Evolutionary conservation across 805 yeast species (phyloP).

Genomic region (Pichia membranifaciens): DNA sequence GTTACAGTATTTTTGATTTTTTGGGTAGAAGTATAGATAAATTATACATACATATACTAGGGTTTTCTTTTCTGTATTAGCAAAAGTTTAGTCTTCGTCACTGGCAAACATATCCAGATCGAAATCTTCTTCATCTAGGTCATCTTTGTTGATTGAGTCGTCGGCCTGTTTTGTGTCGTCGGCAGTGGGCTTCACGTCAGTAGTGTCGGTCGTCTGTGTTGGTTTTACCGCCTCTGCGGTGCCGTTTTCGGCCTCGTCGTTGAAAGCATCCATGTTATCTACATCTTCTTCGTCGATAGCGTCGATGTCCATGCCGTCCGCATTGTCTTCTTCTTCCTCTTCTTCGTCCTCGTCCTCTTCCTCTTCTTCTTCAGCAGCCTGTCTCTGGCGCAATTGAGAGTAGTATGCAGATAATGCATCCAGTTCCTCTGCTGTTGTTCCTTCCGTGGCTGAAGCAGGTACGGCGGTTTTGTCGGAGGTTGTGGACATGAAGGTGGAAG

Average conservation of each 20-base stretch:
- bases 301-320: conserved; percentile 4
- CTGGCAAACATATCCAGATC: conserved; percentile 15
- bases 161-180: background rate
- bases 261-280: background rate
- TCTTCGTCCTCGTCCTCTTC: conserved; percentile 35
- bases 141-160: conserved; percentile 1
- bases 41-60: no score
- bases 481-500: no score
- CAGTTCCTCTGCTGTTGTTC: conserved; percentile 54
- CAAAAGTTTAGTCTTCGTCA: conserved; percentile 8
- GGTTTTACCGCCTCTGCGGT: conserved; percentile 2
- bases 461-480: no score
- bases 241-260: conserved; percentile 4
- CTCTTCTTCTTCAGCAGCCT: conserved; percentile 57
- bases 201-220: background rate
- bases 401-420: conserved; percentile 72
- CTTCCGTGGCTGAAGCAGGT: background rate
- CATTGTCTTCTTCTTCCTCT: conserved; percentile 9
- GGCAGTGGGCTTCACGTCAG: background rate
- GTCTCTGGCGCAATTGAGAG: conserved; percentile 67
- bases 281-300: conserved; percentile 10
- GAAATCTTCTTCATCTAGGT: conserved; percentile 14
- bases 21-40: no score
- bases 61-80: background rate
- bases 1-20: no score